phyloP scores from a whole-genome alignment of 2,329 filamentous ascomycete genomes.

The Neurospora sp. region DNA sequence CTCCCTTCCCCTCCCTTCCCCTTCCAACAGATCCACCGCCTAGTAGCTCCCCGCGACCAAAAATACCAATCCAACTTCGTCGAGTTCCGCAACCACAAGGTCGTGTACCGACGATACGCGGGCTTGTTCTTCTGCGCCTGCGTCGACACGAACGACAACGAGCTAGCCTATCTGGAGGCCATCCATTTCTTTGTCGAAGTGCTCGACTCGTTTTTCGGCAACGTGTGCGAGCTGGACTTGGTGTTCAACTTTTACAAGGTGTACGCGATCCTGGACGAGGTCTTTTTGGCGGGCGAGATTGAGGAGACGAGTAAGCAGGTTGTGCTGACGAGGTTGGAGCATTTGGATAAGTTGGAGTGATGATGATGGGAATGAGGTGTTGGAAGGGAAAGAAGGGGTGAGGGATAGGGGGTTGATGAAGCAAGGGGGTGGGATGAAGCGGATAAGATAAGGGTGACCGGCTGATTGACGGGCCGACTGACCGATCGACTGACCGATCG shows the following conservation, averaged over 20 bases:
- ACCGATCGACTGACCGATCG: not conserved
- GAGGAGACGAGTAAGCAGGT: conserved; percentile 99
- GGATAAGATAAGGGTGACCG: not conserved
- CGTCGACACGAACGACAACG: conserved; percentile 98
- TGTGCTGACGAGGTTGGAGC: conserved; percentile 84
- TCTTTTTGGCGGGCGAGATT: conserved; percentile 94
- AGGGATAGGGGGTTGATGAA: not conserved
- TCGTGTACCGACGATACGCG: conserved; percentile 94
- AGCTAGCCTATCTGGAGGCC: conserved; percentile 90
- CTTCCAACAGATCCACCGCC: conserved; percentile 68
- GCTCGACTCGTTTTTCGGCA: conserved; percentile 95
- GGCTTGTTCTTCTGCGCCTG: conserved; percentile 99
- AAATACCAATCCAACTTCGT: conserved; percentile 99
- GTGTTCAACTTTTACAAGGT: conserved; percentile 79
- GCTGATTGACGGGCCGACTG: not conserved
- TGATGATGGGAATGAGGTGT: not conserved
- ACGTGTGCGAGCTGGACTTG: conserved; percentile 95
- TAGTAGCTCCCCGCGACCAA: conserved; percentile 94
- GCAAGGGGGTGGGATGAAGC: not conserved
- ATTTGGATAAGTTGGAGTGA: conserved; percentile 92
- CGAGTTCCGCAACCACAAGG: conserved; percentile 89
- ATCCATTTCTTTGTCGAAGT: conserved; percentile 99
- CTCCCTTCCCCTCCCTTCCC: no score
- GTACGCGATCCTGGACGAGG: conserved; percentile 96
- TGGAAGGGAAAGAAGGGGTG: not conserved